phyloP scores from a whole-genome alignment of 176 grass and related monocot genomes.

The Musa itinerans region DNA sequence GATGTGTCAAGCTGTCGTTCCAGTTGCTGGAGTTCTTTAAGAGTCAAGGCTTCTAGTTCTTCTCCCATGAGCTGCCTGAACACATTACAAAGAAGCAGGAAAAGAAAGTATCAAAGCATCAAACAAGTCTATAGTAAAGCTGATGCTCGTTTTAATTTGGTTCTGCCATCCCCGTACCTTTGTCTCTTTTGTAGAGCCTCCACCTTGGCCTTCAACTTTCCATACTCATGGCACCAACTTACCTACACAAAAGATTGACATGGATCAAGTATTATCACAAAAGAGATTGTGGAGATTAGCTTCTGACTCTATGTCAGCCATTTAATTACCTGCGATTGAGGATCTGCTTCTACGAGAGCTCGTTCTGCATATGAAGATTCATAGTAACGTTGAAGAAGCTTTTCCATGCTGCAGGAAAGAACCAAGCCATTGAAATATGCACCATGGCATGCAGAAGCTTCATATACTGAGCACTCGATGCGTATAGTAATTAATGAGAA shows the following conservation, averaged over 20 bases:
- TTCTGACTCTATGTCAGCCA: background rate
- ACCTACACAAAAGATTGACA: constrained; percentile 28
- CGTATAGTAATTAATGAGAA: no score
- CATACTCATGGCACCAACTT: constrained; percentile 52
- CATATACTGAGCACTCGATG: no score
- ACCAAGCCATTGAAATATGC: constrained; percentile 1
- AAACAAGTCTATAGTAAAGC: constrained; percentile 9
- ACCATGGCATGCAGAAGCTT: no score
- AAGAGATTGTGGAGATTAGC: background rate
- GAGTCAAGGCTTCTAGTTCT: constrained; percentile 48
- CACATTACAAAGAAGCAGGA: constrained; percentile 5
- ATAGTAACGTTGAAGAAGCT: constrained; percentile 69
- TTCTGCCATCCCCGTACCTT: constrained; percentile 28
- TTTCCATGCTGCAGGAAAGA: constrained; percentile 53
- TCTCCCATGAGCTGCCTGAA: constrained; percentile 81
- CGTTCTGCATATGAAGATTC: constrained; percentile 62
- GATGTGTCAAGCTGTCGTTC: constrained; percentile 72
- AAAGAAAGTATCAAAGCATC: background rate
- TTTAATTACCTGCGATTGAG: constrained; percentile 39
- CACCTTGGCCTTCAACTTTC: constrained; percentile 45
- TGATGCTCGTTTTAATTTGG: background rate
- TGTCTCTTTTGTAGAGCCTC: constrained; percentile 69
- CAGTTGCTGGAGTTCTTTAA: constrained; percentile 74
- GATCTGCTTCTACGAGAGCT: constrained; percentile 36
- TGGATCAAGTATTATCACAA: no score